A percentile compares a stretch with the other conserved stretches of the same genome.
Evolutionary conservation across 176 grass and related monocot genomes (phyloP).

Genomic region (Lolium rigidum): DNA sequence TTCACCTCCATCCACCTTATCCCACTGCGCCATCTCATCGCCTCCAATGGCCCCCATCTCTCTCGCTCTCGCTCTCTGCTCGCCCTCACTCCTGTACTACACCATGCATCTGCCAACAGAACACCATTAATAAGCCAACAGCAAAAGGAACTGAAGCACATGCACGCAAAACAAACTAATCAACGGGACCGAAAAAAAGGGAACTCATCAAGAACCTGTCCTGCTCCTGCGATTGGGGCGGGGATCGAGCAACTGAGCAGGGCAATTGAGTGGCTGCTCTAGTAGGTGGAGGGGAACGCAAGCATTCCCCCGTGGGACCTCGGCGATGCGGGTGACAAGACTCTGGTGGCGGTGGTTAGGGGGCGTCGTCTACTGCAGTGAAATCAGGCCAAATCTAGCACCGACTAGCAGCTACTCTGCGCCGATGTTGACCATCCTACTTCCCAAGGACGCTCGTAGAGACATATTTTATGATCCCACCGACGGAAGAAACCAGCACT

Average conservation of each 20-base stretch:
- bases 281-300: constrained; percentile 53
- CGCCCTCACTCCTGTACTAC: constrained; percentile 31
- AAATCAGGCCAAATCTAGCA: constrained; percentile 49
- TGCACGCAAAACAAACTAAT: constrained; percentile 25
- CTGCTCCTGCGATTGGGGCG: constrained; percentile 39
- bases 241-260: too few species aligned
- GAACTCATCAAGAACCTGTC: constrained; percentile 28
- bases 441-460: constrained; percentile 36
- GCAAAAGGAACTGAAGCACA: constrained; percentile 1
- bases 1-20: constrained; percentile 45
- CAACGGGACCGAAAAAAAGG: constrained; percentile 5
- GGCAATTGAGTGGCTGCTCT: constrained; percentile 55
- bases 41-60: constrained; percentile 79
- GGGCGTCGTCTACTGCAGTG: constrained; percentile 48
- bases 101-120: constrained; percentile 46
- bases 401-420: constrained; percentile 26
- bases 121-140: constrained; percentile 16
- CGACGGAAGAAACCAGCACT: not conserved
- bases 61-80: not conserved
- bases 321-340: not conserved
- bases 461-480: constrained; percentile 37
- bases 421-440: constrained; percentile 40
- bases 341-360: constrained; percentile 53
- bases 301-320: constrained; percentile 35
- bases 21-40: constrained; percentile 57